phyloP scores from a whole-genome alignment of 2,329 filamentous ascomycete species.

The Pseudogymnoascus sp. region DNA sequence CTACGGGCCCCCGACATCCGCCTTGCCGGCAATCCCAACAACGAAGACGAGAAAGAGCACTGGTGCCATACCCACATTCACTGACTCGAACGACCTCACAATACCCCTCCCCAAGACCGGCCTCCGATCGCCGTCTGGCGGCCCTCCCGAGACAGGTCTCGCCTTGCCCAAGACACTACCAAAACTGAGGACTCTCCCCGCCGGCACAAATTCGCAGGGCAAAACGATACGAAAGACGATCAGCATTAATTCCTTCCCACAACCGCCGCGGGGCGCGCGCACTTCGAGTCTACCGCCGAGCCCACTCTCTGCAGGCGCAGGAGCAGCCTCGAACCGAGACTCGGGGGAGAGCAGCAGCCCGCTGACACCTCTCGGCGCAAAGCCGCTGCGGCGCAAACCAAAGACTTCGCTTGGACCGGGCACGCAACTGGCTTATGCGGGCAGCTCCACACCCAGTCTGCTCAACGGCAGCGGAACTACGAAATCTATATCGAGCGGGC shows the following conservation, averaged over 20 bases:
- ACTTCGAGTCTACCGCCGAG: constrained; percentile 54
- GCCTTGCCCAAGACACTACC: constrained; percentile 46
- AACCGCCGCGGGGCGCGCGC: constrained; percentile 64
- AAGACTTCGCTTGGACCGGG: constrained; percentile 27
- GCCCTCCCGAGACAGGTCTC: constrained; percentile 39
- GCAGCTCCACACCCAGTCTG: constrained; percentile 55
- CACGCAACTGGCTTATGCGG: constrained; percentile 25
- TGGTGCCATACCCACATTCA: constrained; percentile 36
- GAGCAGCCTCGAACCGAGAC: constrained; percentile 16
- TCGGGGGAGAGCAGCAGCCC: constrained; percentile 20
- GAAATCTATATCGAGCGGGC: constrained; percentile 57
- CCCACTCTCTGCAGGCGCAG: constrained; percentile 43
- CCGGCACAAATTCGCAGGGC: constrained; percentile 48
- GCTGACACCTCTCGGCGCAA: constrained; percentile 13
- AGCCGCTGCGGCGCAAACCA: constrained; percentile 20
- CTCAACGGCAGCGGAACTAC: constrained; percentile 72
- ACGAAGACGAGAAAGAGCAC: constrained; percentile 64
- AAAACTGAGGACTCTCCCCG: constrained; percentile 45
- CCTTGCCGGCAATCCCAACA: constrained; percentile 66
- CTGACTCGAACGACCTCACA: constrained; percentile 12
- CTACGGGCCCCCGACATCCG: constrained; percentile 60
- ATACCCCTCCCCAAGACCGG: constrained; percentile 42
- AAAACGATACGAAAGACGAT: constrained; percentile 77
- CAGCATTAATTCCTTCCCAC: constrained; percentile 89
- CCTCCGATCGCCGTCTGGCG: constrained; percentile 49